These are phyloP conservation scores for Phytophthora colocasiae DNA, from an alignment of 352 stramenopile genomes.

Conservation along the genomic window DNA sequence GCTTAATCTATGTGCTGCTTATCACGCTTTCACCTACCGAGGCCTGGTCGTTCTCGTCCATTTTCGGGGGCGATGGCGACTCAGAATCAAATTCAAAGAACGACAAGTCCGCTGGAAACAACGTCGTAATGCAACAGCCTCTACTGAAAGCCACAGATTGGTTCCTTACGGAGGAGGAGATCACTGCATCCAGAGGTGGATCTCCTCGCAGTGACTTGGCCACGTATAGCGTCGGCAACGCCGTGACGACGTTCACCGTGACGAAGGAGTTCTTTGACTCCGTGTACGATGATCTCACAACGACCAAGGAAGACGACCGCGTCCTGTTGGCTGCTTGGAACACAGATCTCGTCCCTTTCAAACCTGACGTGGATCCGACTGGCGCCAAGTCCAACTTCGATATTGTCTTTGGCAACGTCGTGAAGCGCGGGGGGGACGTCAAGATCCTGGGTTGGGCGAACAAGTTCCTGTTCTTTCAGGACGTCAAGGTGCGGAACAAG, in stretches of 20 bases:
- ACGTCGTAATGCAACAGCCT: conserved; percentile 39
- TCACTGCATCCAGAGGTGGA: conserved; percentile 48
- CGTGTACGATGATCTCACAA: conserved; percentile 46
- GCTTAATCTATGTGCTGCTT: too few relatives aligned
- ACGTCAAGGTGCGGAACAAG: conserved; percentile 44
- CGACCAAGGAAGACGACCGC: conserved; percentile 26
- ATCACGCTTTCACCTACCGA: too few relatives aligned
- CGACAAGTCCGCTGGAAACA: not conserved
- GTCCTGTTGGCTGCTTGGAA: conserved; percentile 58
- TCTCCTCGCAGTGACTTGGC: conserved; percentile 44
- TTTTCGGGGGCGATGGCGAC: conserved; percentile 16
- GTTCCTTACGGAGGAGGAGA: conserved; percentile 66
- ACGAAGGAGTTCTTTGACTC: conserved; percentile 56
- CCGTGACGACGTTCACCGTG: conserved; percentile 46
- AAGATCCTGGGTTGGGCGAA: conserved; percentile 65
- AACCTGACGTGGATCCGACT: conserved; percentile 31
- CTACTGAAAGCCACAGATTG: conserved; percentile 54
- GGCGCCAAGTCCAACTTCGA: conserved; percentile 48
- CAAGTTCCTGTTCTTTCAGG: conserved; percentile 47
- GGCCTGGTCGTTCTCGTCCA: conserved; percentile 21
- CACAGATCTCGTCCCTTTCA: conserved; percentile 50
- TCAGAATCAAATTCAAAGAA: not conserved
- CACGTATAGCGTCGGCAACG: conserved; percentile 44
- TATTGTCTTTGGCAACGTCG: conserved; percentile 32
- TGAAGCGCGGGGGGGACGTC: conserved; percentile 42